Conservation (phyloP, 805 yeast genomes). For the Saccharomycopsis amapae region DNA sequence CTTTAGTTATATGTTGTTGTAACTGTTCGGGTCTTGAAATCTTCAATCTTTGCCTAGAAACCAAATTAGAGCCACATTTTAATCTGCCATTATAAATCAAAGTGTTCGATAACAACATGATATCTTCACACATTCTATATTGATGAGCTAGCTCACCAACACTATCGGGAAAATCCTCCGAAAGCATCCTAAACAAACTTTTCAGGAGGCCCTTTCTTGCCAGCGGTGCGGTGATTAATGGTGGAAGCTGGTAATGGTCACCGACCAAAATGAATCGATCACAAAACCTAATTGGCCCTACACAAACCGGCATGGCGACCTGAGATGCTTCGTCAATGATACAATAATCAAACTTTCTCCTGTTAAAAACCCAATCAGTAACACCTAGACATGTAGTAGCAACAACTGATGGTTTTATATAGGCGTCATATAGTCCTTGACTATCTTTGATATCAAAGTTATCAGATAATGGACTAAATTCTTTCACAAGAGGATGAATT, state of each 20-base stretch:
- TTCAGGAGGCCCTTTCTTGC: conserved; percentile 59
- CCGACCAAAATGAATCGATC: conserved; percentile 89
- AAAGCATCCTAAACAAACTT: conserved; percentile 69
- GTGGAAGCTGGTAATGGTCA: conserved; percentile 91
- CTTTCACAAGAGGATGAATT: conserved; percentile 55
- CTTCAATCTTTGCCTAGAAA: conserved; percentile 49
- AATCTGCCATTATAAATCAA: conserved; percentile 71
- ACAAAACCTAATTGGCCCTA: conserved; percentile 79
- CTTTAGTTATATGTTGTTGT: conserved; percentile 16
- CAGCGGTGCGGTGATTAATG: conserved; percentile 62
- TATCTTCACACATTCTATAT: conserved; percentile 88
- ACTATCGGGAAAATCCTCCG: conserved; percentile 64
- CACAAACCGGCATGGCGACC: conserved; percentile 80
- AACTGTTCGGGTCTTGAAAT: conserved; percentile 39
- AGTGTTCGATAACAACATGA: conserved; percentile 74
- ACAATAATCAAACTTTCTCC: conserved; percentile 76
- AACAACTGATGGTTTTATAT: conserved; percentile 59
- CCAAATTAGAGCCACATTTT: conserved; percentile 62
- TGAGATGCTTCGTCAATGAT: conserved; percentile 97
- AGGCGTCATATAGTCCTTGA: conserved; percentile 40
- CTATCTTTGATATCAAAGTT: conserved; percentile 26
- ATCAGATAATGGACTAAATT: conserved; percentile 40
- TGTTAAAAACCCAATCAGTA: conserved; percentile 50
- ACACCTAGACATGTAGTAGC: conserved; percentile 87
- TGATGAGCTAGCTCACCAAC: conserved; percentile 76